phyloP scores from a whole-genome alignment of 805 yeast genomes.

The Nakazawaea ernobii region DNA sequence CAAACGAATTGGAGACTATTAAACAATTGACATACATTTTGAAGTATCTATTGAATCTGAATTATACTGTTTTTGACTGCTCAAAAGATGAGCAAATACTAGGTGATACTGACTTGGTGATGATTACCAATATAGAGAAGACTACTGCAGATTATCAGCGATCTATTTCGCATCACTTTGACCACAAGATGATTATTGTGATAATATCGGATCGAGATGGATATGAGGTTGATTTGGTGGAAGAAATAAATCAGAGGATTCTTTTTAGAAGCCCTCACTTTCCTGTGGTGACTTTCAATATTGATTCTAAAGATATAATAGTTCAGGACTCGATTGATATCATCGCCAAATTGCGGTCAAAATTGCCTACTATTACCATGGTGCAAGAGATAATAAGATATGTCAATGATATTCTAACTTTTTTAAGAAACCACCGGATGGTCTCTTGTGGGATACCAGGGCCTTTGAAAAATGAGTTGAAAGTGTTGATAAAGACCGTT shows the following conservation, averaged over 20 bases:
- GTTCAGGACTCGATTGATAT: neutral
- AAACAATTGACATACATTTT: conserved; percentile 14
- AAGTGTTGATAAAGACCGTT: conserved; percentile 30
- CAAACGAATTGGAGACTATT: conserved; percentile 12
- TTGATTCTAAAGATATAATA: neutral
- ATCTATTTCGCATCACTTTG: neutral
- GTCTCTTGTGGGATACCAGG: conserved; percentile 50
- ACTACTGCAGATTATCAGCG: conserved; percentile 4
- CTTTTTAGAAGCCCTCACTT: conserved; percentile 28
- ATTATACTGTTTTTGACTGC: conserved; percentile 12
- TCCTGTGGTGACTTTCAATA: neutral
- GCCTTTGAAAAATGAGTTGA: conserved; percentile 35
- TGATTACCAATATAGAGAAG: conserved; percentile 13
- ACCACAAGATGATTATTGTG: conserved; percentile 16
- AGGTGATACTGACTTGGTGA: conserved; percentile 8
- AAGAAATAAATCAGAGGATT: conserved; percentile 19
- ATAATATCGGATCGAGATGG: conserved; percentile 17
- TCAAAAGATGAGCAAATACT: neutral
- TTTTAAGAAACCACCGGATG: conserved; percentile 48
- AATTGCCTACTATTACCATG: conserved; percentile 25
- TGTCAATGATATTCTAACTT: conserved; percentile 50
- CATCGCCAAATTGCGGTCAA: conserved; percentile 1
- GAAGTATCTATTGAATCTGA: conserved; percentile 13
- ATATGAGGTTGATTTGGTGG: conserved; percentile 15
- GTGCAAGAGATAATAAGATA: conserved; percentile 48